Evolutionary conservation across 1,284 basidiomycete genomes (phyloP).

Genomic region (Leccinum huronense): DNA sequence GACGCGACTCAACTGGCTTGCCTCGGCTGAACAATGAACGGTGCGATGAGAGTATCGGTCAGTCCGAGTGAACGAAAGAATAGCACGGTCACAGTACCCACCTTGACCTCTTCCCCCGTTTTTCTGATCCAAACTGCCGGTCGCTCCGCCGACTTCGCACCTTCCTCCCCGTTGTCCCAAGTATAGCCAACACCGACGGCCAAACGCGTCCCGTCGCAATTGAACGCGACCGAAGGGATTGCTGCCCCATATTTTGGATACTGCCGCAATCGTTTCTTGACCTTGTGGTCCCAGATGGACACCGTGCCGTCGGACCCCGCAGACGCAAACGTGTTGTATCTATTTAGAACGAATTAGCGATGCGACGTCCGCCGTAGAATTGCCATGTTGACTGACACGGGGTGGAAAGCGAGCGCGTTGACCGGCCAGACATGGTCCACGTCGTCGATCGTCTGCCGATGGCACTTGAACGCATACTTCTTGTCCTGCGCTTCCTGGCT

Average conservation of each 20-base stretch:
- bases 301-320: constrained; percentile 90
- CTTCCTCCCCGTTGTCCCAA: constrained; percentile 82
- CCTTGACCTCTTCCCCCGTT: constrained; percentile 64
- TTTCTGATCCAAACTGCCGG: constrained; percentile 48
- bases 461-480: constrained; percentile 99
- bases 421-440: constrained; percentile 99
- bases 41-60: neutral
- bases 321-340: constrained; percentile 93
- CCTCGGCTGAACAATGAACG: constrained; percentile 17
- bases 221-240: constrained; percentile 77
- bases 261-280: constrained; percentile 92
- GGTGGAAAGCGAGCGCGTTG: constrained; percentile 93
- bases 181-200: constrained; percentile 84
- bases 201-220: constrained; percentile 76
- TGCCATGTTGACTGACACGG: constrained; percentile 50
- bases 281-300: constrained; percentile 95
- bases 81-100: constrained; percentile 24
- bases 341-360: constrained; percentile 29
- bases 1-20: constrained; percentile 15
- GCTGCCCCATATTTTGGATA: constrained; percentile 78
- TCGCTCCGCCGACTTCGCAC: constrained; percentile 49
- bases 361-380: constrained; percentile 3
- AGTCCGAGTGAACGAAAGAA: neutral
- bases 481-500: constrained; percentile 73
- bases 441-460: constrained; percentile 85